These are phyloP conservation scores for Ehretia macrophylla DNA, from an alignment of 257 asterid genomes.

Conservation along the genomic window DNA sequence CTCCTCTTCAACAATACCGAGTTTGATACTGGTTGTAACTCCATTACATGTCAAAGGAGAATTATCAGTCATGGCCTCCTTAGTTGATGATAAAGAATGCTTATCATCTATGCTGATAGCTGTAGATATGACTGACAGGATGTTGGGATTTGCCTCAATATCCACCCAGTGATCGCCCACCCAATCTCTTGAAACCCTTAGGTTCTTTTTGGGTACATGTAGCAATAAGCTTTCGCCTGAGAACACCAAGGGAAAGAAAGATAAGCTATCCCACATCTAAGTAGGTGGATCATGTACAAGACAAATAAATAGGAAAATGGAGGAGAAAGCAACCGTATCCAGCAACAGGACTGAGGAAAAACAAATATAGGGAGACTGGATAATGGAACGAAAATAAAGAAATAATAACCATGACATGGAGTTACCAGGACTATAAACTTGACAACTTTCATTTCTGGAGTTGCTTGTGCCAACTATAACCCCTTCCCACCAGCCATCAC, in stretches of 20 bases:
- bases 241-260: slow-evolving; percentile 13
- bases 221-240: slow-evolving; percentile 79
- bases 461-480: slow-evolving; percentile 39
- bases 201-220: slow-evolving; percentile 28
- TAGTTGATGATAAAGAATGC: slow-evolving; percentile 42
- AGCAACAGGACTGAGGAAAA: neutral
- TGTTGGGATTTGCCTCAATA: slow-evolving; percentile 54
- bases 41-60: slow-evolving; percentile 40
- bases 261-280: neutral
- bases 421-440: slow-evolving; percentile 78
- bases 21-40: slow-evolving; percentile 29
- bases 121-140: slow-evolving; percentile 48
- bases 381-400: neutral
- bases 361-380: neutral
- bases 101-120: slow-evolving; percentile 45
- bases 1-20: slow-evolving; percentile 45
- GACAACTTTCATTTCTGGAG: slow-evolving; percentile 38
- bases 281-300: neutral
- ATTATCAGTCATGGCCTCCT: slow-evolving; percentile 42
- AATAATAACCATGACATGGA: neutral
- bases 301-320: neutral
- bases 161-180: slow-evolving; percentile 77
- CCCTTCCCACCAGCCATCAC: slow-evolving; percentile 99
- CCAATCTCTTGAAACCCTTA: slow-evolving; percentile 85
- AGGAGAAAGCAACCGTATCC: no score